phyloP scores from a whole-genome alignment of 805 yeast species.

The Myxozyma neotropica region DNA sequence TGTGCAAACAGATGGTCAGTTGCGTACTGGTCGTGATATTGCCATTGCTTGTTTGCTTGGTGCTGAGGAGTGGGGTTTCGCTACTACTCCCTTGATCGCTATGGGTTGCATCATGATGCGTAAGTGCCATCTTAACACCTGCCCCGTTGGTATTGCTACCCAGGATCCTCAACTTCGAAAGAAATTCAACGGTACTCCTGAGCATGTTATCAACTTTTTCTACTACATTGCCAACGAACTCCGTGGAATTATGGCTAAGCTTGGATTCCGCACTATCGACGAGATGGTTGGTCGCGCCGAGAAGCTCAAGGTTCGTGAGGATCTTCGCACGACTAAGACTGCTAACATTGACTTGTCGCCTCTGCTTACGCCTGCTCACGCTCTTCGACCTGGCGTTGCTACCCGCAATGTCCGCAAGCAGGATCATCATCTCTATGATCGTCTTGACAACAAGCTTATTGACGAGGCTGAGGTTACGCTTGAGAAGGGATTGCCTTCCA shows the following conservation, averaged over 20 bases:
- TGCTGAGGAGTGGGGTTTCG: slow-evolving; percentile 98
- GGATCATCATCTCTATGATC: slow-evolving; percentile 89
- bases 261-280: slow-evolving; percentile 92
- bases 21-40: slow-evolving; percentile 94
- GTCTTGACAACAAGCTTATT: slow-evolving; percentile 92
- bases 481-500: slow-evolving; percentile 93
- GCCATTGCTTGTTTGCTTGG: slow-evolving; percentile 95
- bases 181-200: slow-evolving; percentile 96
- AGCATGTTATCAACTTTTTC: slow-evolving; percentile 96
- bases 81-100: slow-evolving; percentile 94
- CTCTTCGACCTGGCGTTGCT: slow-evolving; percentile 94
- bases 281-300: slow-evolving; percentile 99
- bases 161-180: slow-evolving; percentile 93
- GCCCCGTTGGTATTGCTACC: slow-evolving; percentile 99
- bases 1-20: slow-evolving; percentile 98
- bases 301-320: slow-evolving; percentile 80
- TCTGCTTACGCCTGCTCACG: slow-evolving; percentile 93
- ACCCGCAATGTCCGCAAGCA: slow-evolving; percentile 90
- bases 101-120: slow-evolving; percentile 98
- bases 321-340: slow-evolving; percentile 83
- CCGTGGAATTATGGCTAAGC: slow-evolving; percentile 87
- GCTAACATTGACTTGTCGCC: slow-evolving; percentile 90
- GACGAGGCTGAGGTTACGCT: slow-evolving; percentile 96
- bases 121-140: slow-evolving; percentile 88
- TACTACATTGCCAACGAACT: slow-evolving; percentile 92